phyloP scores from a whole-genome alignment of 495 filamentous ascomycete genomes.

The Aspergillus sparsus region DNA sequence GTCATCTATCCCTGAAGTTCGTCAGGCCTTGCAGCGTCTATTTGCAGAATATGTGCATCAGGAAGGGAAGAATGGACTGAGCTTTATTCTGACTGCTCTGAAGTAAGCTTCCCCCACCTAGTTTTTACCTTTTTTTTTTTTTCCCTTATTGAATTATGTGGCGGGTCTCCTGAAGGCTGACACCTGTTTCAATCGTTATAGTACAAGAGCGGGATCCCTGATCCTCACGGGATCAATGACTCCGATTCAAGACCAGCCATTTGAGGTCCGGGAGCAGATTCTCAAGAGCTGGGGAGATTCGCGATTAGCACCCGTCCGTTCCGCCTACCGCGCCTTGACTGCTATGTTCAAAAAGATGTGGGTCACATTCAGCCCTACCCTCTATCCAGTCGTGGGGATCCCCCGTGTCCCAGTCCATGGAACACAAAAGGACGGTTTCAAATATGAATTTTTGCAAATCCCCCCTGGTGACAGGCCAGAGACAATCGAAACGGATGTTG shows the following conservation, averaged over 20 bases:
- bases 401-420: slow-evolving; percentile 63
- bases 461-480: slow-evolving; percentile 47
- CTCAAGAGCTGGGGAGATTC: slow-evolving; percentile 60
- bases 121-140: too few relatives aligned
- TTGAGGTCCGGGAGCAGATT: slow-evolving; percentile 60
- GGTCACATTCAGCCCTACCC: slow-evolving; percentile 58
- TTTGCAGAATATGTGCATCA: slow-evolving; percentile 45
- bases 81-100: slow-evolving; percentile 52
- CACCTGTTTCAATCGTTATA: slow-evolving; percentile 30
- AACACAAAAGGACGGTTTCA: slow-evolving; percentile 55
- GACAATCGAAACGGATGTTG: slow-evolving; percentile 73
- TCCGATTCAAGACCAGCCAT: slow-evolving; percentile 62
- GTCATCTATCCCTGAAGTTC: slow-evolving; percentile 50
- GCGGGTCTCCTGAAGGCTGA: slow-evolving; percentile 17
- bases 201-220: slow-evolving; percentile 67
- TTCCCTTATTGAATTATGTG: neutral
- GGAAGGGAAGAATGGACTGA: slow-evolving; percentile 52
- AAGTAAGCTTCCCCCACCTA: slow-evolving; percentile 43
- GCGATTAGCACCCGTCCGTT: slow-evolving; percentile 58
- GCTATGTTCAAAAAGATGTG: slow-evolving; percentile 58
- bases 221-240: slow-evolving; percentile 65
- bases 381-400: slow-evolving; percentile 60
- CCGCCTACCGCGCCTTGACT: slow-evolving; percentile 56
- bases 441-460: slow-evolving; percentile 56
- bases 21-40: slow-evolving; percentile 44